Conservation (phyloP, 805 yeast species). For the Starmerella bacillaris region DNA sequence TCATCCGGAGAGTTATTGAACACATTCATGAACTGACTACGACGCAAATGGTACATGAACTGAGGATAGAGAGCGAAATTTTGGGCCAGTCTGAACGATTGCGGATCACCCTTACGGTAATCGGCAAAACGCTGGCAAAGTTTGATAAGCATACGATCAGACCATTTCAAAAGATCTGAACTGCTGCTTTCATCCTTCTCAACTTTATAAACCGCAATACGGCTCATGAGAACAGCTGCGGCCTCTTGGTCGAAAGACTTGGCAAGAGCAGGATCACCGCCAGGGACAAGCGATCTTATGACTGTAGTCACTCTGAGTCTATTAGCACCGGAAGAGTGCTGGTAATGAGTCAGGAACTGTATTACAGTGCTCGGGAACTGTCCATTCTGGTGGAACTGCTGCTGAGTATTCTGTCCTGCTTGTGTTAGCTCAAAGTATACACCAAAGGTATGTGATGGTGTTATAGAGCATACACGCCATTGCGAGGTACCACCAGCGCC, state of each 20-base stretch:
- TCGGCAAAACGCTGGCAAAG: conserved; percentile 88
- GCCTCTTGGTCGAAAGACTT: conserved; percentile 94
- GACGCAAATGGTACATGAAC: conserved; percentile 83
- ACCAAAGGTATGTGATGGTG: conserved; percentile 80
- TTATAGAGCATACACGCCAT: conserved; percentile 68
- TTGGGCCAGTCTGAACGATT: conserved; percentile 64
- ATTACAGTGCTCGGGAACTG: conserved; percentile 24
- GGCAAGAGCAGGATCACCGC: conserved; percentile 37
- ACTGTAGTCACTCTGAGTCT: conserved; percentile 84
- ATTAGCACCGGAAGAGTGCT: conserved; percentile 84
- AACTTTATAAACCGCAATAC: conserved; percentile 73
- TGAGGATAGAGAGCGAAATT: conserved; percentile 84
- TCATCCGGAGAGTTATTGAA: conserved; percentile 98
- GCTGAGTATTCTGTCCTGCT: conserved; percentile 19
- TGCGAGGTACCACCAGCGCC: conserved; percentile 87
- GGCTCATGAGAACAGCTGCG: conserved; percentile 83
- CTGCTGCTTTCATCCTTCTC: conserved; percentile 54
- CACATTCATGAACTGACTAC: conserved; percentile 89
- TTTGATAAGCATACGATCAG: conserved; percentile 76
- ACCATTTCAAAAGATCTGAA: conserved; percentile 85
- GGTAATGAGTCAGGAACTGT: conserved; percentile 82
- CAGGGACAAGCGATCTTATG: conserved; percentile 33
- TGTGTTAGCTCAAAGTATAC: conserved; percentile 64
- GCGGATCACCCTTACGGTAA: conserved; percentile 69
- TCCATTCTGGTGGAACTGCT: conserved; percentile 16